Percentiles rank a stretch among this genome's conserved stretches.
phyloP scores from a whole-genome alignment of 1,139 yeast species.

The Petasospora fabianii region DNA sequence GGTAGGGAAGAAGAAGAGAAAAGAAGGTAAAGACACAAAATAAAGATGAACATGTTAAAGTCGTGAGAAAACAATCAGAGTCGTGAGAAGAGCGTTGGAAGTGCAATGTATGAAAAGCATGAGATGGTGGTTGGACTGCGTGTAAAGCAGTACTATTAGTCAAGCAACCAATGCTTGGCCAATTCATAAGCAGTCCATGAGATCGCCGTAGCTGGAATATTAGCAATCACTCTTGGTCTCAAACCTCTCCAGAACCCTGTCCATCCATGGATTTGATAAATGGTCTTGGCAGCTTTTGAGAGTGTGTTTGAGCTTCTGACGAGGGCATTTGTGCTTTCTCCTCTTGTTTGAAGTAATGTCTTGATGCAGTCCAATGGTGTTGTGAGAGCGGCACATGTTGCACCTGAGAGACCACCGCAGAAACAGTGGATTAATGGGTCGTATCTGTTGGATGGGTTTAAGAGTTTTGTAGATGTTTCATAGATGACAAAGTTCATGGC shows the following conservation, averaged over 20 bases:
- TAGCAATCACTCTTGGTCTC: slow-evolving; percentile 86
- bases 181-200: slow-evolving; percentile 98
- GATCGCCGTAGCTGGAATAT: slow-evolving; percentile 95
- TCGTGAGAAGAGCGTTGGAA: no score
- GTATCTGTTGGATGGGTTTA: slow-evolving; percentile 76
- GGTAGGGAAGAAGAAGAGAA: no score
- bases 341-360: slow-evolving; percentile 68
- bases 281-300: slow-evolving; percentile 64
- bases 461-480: slow-evolving; percentile 71
- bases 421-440: slow-evolving; percentile 92
- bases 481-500: slow-evolving; percentile 93
- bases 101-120: no score
- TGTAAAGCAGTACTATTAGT: neutral
- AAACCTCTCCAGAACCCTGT: slow-evolving; percentile 79
- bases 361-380: slow-evolving; percentile 95
- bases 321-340: slow-evolving; percentile 38
- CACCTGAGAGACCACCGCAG: slow-evolving; percentile 95
- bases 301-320: slow-evolving; percentile 67
- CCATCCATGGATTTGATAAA: slow-evolving; percentile 63
- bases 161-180: slow-evolving; percentile 54
- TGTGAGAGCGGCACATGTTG: slow-evolving; percentile 92
- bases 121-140: neutral
- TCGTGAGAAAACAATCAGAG: no score
- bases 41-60: no score
- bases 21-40: no score